Base-by-base conservation (phyloP, 257 asterid species). In the Cinchona pubescens region DNA sequence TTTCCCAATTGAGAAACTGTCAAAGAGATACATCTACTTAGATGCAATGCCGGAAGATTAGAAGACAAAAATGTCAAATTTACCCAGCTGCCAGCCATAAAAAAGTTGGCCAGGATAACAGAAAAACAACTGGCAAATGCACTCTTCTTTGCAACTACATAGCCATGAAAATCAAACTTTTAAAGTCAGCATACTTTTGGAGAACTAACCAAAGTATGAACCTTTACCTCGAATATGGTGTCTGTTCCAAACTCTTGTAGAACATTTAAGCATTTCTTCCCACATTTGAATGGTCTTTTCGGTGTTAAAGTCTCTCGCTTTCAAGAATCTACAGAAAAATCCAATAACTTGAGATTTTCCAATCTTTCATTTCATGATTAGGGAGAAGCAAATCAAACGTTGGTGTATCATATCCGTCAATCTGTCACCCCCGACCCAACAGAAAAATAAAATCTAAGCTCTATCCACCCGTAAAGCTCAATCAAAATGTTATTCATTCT, bases 211-310 rank as follows among this genome's bases (percentile, higher is more conserved):
- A 62, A 30, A 69, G 27, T 2, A 71, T 67, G 46, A 64, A 53
- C 51, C 49, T 63, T 69, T 89, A 92, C 98, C 93, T 94, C 93
- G 86, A 92, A 79, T 67, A 94, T 87, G 82, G 95, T 88, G 91
- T 94, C 98, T 23, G 97, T 76, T 53, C 97, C 97, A 78, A 62
- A 90, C 81, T 86, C 97, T 81, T 74, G n/a, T 88, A 82, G 97
- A 89, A 97, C 98, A 94, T 62, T 79, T 88, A 78, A 94, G 96
- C 97, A 92, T 90, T 77, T 92, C 97, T 82, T 92, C 96, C 98
- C 98, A 94, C 96, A 89, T 92, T 71, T 81, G 90, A 69, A 89
- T 82, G 78, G 97, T 90, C 77, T 83, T 87, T 43, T 85, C 87
- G 61, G 84, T 75, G 85, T 87, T 69, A 53, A 94, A 90, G 74